Percentiles rank a stretch among this genome's conserved stretches.
phyloP scores from a whole-genome alignment of 306 rosid genomes.

The Pyrus pyrifolia region DNA sequence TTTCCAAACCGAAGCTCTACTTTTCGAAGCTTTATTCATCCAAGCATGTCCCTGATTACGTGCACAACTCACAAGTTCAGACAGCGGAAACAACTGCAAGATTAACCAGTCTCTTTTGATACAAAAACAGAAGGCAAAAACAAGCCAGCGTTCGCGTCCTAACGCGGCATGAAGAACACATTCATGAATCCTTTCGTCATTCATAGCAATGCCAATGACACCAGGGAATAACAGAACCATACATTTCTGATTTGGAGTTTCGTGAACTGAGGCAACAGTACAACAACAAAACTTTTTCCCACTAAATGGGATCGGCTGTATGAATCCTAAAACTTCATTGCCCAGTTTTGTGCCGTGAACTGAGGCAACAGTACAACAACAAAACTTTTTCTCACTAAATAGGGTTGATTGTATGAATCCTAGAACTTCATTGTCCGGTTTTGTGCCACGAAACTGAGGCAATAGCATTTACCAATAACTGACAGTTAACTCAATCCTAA shows the following conservation, averaged over 20 bases:
- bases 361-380: background rate
- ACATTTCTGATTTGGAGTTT: background rate
- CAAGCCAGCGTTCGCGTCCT: background rate
- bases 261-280: background rate
- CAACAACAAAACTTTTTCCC: no score
- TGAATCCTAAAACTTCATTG: no score
- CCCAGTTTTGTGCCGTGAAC: no score
- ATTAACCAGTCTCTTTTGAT: background rate
- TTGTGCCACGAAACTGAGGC: background rate
- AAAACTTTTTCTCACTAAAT: no score
- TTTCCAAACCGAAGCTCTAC: slow-evolving; percentile 42
- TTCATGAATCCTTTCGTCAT: background rate
- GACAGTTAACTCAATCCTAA: background rate
- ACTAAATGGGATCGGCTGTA: no score
- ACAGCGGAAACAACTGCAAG: background rate
- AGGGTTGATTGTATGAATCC: no score
- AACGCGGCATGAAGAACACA: background rate
- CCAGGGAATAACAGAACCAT: background rate
- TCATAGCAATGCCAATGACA: background rate
- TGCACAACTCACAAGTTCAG: background rate
- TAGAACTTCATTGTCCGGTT: no score
- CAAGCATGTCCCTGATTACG: slow-evolving; percentile 60
- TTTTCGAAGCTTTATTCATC: slow-evolving; percentile 58
- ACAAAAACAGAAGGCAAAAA: background rate
- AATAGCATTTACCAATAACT: background rate